Evolutionary conservation across 495 filamentous ascomycete species (phyloP).

Genomic region (Neurospora sp.): DNA sequence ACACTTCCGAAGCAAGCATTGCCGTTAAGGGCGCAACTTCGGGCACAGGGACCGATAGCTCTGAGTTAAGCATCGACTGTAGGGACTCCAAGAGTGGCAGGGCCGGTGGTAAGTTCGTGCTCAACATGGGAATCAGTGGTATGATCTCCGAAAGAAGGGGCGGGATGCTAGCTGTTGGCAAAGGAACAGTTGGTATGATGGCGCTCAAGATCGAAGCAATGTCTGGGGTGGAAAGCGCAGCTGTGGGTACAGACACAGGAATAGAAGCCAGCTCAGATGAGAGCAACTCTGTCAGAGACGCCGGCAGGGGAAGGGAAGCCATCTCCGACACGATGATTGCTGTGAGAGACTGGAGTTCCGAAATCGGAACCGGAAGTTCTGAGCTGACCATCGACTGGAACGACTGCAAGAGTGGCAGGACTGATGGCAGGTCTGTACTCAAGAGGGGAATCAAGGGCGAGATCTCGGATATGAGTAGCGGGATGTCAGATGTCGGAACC

Average conservation of each 20-base stretch:
- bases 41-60: background rate
- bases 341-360: conserved; percentile 4
- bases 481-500: background rate
- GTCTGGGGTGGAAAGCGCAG: background rate
- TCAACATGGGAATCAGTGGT: conserved; percentile 1
- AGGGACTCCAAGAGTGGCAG: conserved; percentile 2
- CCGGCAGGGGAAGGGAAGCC: conserved; percentile 2
- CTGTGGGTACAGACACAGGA: background rate
- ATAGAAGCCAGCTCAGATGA: background rate
- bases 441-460: conserved; percentile 1
- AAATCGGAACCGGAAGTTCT: background rate
- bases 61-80: conserved; percentile 6
- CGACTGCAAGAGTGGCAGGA: conserved; percentile 2
- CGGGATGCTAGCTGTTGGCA: background rate
- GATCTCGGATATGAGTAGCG: conserved; percentile 6
- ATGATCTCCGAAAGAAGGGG: background rate
- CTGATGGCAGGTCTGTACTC: background rate
- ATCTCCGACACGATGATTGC: conserved; percentile 1
- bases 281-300: background rate
- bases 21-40: conserved; percentile 1
- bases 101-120: background rate
- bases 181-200: background rate
- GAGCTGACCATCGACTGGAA: conserved; percentile 9
- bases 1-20: conserved; percentile 1
- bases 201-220: background rate